Evolutionary conservation across 768 basidiomycete species (phyloP), one percentile per base, ranked within the genome.

Genomic region (Russula dissimulans): DNA sequence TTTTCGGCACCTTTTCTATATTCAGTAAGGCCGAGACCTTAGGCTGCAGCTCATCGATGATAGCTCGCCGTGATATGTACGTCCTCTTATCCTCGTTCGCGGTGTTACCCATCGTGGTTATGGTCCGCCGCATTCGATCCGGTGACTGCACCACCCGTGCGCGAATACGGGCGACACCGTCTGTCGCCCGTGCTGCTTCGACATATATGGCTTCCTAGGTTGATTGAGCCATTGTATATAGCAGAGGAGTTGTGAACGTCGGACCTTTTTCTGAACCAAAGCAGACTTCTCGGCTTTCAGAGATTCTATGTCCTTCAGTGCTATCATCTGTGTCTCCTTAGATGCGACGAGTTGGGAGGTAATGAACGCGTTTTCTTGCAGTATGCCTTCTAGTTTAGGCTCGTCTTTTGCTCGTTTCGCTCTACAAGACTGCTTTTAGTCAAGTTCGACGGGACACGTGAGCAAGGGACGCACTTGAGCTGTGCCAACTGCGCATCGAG

Each of bases 101-200:
- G 0, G 80, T 83, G 6, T 74, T 69, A 3, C 81, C 79, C 87
- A 95, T 91, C n/a, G 81, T 77, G 11, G 79, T 72, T 66, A 95
- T 95, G 45, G 83, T 88, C 53, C 85, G 82, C 69, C 86, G 89
- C 65, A 95, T 87, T 47, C 93, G 81, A 49, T 95, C 94, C 0
- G 94, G 94, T 0, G 91, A 93, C 70, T 93, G 90, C 3, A 97
- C 92, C 63, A 97, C 87, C 31, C 92, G 83, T 32, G 83, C 76
- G 52, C 83, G 79, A 0, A 84, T 84, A 45, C 85, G 81, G 12
- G 75, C 73, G 63, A 90, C 84, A 47, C 78, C 75, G 58, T 89
- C 85, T 44, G 79, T 74, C 26, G 85, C 73, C 46, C 78, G 76
- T 7, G 80, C 75, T 10, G 85, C 78, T 52, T 91, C 86, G 2